Percentiles rank a stretch among this genome's conserved stretches.
phyloP scores from a whole-genome alignment of 371 early-diverging fungal species.

The Vairimorpha necatrix region DNA sequence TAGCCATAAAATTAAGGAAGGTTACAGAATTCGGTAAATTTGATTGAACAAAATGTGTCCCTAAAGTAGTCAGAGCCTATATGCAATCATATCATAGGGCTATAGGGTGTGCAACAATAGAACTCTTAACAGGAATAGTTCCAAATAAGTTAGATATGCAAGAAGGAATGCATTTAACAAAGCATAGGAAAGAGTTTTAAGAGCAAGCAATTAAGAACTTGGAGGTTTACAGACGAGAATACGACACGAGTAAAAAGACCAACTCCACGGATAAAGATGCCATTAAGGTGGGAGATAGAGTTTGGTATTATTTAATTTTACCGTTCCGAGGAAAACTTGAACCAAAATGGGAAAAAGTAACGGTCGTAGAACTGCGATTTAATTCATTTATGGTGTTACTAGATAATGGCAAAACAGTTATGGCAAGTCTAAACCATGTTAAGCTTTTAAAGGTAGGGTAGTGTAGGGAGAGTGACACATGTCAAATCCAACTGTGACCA shows the following conservation, averaged over 20 bases:
- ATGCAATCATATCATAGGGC: constrained; percentile 9
- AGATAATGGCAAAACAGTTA: not conserved
- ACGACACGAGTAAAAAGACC: not conserved
- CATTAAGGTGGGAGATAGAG: not conserved
- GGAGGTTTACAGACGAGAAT: not conserved
- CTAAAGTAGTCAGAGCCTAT: not conserved
- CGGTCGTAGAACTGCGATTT: not conserved
- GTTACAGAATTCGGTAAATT: constrained; percentile 10
- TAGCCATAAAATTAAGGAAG: constrained; percentile 14
- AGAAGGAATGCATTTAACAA: not conserved
- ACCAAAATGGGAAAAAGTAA: not conserved
- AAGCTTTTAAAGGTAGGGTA: not conserved
- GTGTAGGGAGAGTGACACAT: no score
- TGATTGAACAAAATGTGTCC: not conserved
- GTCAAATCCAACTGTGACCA: no score
- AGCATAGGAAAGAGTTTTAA: not conserved
- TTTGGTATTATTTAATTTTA: not conserved
- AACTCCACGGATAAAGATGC: no score
- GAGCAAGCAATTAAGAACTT: not conserved
- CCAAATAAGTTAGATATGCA: not conserved
- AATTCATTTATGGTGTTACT: not conserved
- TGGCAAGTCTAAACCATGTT: not conserved
- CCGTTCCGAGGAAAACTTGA: not conserved
- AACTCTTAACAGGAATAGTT: not conserved
- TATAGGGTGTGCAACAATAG: constrained; percentile 12